Base-by-base conservation (phyloP, 164 flowering plant species). In the Stephania japonica region DNA sequence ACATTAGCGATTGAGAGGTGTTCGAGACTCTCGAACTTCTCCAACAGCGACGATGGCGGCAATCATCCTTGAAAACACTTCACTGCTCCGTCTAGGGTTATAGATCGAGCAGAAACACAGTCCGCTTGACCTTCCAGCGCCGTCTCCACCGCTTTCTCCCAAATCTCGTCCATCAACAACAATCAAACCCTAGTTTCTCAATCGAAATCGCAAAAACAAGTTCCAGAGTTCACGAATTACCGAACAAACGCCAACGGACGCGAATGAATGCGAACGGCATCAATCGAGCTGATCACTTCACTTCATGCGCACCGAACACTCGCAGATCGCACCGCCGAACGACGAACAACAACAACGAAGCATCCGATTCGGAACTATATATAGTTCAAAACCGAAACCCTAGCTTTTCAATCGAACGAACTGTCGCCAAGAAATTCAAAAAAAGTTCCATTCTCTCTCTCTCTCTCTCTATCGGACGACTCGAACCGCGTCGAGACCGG, bases 71-170 rank as follows among this genome's bases (percentile, higher is more conserved):
- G 97, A 0, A 85, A 71, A 69, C 93, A 92, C 91, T 94, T 94
- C 38, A 94, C 97, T 0, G 90, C 91, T 41, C 97, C 95, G 81
- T 94, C 98, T 47, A 94, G 83, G 41, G 97, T 94, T 61, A 94
- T 78, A 61, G 82, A 80, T 65, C 91, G 83, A 42, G 82, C 87
- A 66, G 85, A 75, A 1, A 76, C 78, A 63, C 68, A 68, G 78
- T 91, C 89, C 4, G 85, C 78, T 70, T 87, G 86, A 44, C 97
- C 98, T 65, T 91, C 94, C 11, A 94, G 82, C 23, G 98, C 98
- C 69, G 93, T 83, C 80, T 89, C 94, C 64, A 94, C 92, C 66
- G 97, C 97, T 61, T 87, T 83, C 81, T 90, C 93, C 98, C 98
- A 94, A 85, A 89, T 85, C 89, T 92, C 98, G 32, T 91, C 98